These are phyloP conservation scores for Gaeumannomyces sp. DNA, from an alignment of 2,329 filamentous ascomycete genomes.

Conservation along the genomic window DNA sequence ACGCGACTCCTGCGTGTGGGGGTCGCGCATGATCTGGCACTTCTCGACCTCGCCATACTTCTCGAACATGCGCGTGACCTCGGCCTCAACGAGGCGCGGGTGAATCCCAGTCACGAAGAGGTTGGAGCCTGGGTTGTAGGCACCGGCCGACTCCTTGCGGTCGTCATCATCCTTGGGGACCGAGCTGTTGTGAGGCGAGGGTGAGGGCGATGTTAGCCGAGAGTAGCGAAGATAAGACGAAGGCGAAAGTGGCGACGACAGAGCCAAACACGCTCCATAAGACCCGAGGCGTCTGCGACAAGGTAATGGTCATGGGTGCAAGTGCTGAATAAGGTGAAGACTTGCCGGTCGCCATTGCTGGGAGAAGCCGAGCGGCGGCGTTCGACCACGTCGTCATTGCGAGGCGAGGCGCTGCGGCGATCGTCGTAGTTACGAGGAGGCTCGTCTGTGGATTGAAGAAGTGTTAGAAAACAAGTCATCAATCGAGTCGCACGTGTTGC, in stretches of 20 bases:
- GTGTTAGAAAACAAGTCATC: conserved; percentile 15
- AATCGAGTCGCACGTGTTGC: conserved; percentile 6
- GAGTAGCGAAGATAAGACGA: conserved; percentile 15
- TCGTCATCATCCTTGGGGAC: conserved; percentile 49
- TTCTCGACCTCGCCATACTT: conserved; percentile 99
- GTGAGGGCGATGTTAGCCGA: conserved; percentile 22
- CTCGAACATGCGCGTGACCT: conserved; percentile 92
- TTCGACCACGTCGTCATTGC: conserved; percentile 56
- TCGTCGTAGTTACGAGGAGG: conserved; percentile 60
- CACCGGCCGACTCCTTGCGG: conserved; percentile 36
- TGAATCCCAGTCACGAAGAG: conserved; percentile 98
- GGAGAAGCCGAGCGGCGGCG: conserved; percentile 60
- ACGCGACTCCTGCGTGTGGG: conserved; percentile 96
- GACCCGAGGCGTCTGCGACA: too few species aligned
- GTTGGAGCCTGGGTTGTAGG: conserved; percentile 91
- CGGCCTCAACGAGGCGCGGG: conserved; percentile 80
- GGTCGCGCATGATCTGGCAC: conserved; percentile 99
- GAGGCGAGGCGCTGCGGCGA: conserved; percentile 60
- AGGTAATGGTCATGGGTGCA: conserved; percentile 10
- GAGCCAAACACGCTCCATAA: not conserved
- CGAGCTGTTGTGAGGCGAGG: conserved; percentile 26
- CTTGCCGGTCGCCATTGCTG: conserved; percentile 46
- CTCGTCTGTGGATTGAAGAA: conserved; percentile 41
- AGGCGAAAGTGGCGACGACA: not conserved
- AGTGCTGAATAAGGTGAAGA: not conserved